Evolutionary conservation across 306 rosid species (phyloP), one percentile per base, ranked within the genome.

Genomic region (Prinsepia uniflora): DNA sequence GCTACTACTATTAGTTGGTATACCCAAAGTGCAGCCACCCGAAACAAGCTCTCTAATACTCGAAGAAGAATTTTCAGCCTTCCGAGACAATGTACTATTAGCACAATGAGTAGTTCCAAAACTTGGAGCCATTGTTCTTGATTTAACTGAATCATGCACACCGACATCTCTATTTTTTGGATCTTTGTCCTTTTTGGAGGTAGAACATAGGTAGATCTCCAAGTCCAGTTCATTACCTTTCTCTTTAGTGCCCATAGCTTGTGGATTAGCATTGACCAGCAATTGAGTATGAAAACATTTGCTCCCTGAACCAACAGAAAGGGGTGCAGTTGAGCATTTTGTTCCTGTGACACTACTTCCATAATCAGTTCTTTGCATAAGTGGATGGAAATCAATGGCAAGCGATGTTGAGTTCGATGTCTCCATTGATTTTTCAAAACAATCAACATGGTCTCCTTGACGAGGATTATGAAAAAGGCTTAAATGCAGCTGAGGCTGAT

Each of bases 301-400:
- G 44, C 75, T 72, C 20, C 72, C 78, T 17, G 74, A 78, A 70
- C 78, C 53, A 42, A 19, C 65, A 45, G 79, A 71, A 18, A 67
- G 49, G 13, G 43, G 74, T 63, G 61, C 49, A 40, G 70, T 71
- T 72, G 81, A 56, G 67, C 61, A 70, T 44, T 72, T 47, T 41
- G 65, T 42, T 36, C 30, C 52, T 13, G 70, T 48, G 15, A 53
- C 75, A 30, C 55, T 52, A 53, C 65, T 62, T 22, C 10, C 60
- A 69, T 75, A 82, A 72, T 76, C 83, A 56, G 85, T 83, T 83
- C 92, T 94, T 87, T 86, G 97, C 83, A 91, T 80, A 71, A 94
- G 91, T 47, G 97, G 99, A 76, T 94, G 99, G 85, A 94, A 94
- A 81, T 86, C 99, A 89, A 91, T 82, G 73, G 91, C 88, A 46